These are phyloP conservation scores for Zopfia rhizophila DNA, from an alignment of 2,329 filamentous ascomycete species.

Conservation along the genomic window DNA sequence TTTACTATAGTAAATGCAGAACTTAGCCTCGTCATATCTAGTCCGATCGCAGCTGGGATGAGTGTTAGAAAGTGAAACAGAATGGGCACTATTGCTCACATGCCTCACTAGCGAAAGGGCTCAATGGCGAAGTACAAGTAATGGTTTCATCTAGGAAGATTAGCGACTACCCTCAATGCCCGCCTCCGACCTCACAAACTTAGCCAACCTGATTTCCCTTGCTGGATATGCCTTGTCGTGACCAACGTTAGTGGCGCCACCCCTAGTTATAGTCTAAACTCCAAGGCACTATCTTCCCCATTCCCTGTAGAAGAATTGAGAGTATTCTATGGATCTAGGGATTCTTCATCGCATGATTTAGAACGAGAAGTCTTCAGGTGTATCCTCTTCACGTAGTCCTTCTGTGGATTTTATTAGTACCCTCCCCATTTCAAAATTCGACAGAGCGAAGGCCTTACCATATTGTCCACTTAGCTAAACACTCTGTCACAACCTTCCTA, in stretches of 20 bases:
- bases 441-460: slow-evolving; percentile 58
- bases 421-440: too few relatives aligned
- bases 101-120: slow-evolving; percentile 14
- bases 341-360: too few relatives aligned
- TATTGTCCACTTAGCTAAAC: slow-evolving; percentile 71
- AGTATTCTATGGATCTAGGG: too few relatives aligned
- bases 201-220: too few relatives aligned
- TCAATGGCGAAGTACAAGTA: slow-evolving; percentile 6
- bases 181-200: slow-evolving; percentile 11
- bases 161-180: slow-evolving; percentile 6
- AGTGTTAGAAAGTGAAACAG: slow-evolving; percentile 15
- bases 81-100: slow-evolving; percentile 16
- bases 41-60: slow-evolving; percentile 6
- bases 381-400: too few relatives aligned
- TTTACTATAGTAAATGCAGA: slow-evolving; percentile 16
- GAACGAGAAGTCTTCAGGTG: too few relatives aligned
- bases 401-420: too few relatives aligned
- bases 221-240: too few relatives aligned
- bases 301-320: too few relatives aligned
- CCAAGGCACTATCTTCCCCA: too few relatives aligned
- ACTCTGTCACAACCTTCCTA: slow-evolving; percentile 67
- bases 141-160: slow-evolving; percentile 4
- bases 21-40: slow-evolving; percentile 16
- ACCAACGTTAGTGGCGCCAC: too few relatives aligned
- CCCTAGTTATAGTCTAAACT: too few relatives aligned